Evolutionary conservation across 768 basidiomycete genomes (phyloP).

Genomic region (Multifurca ochricompacta): DNA sequence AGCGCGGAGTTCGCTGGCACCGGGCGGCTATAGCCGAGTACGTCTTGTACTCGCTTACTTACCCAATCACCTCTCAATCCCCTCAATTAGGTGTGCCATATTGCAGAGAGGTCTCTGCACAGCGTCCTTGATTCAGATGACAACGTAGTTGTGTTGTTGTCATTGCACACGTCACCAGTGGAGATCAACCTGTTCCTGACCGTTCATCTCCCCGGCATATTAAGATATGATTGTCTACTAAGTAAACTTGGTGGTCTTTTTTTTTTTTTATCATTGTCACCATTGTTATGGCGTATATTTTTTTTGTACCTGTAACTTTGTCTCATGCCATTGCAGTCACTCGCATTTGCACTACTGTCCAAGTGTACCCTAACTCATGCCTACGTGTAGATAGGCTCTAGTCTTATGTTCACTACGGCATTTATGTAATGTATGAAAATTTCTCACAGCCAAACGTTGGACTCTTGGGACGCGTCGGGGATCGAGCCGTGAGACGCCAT

Average conservation of each 20-base stretch:
- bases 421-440: conserved; percentile 3
- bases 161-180: conserved; percentile 38
- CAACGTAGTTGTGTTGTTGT: conserved; percentile 57
- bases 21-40: conserved; percentile 49
- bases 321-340: conserved; percentile 15
- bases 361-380: conserved; percentile 6
- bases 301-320: conserved; percentile 3
- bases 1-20: conserved; percentile 54
- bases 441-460: not conserved
- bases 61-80: not conserved
- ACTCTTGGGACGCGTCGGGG: no score
- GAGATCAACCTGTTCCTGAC: conserved; percentile 28
- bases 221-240: conserved; percentile 27
- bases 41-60: conserved; percentile 18
- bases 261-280: conserved; percentile 1
- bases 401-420: not conserved
- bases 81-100: conserved; percentile 49
- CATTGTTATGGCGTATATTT: conserved; percentile 4
- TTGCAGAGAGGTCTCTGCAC: conserved; percentile 63
- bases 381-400: conserved; percentile 3
- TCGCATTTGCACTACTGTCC: conserved; percentile 7
- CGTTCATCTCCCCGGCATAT: conserved; percentile 33
- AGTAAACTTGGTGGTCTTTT: no score
- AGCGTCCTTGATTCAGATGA: conserved; percentile 63
- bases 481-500: no score